Conservation (phyloP, 163 green algal species). For the Scenedesmus sp. region DNA sequence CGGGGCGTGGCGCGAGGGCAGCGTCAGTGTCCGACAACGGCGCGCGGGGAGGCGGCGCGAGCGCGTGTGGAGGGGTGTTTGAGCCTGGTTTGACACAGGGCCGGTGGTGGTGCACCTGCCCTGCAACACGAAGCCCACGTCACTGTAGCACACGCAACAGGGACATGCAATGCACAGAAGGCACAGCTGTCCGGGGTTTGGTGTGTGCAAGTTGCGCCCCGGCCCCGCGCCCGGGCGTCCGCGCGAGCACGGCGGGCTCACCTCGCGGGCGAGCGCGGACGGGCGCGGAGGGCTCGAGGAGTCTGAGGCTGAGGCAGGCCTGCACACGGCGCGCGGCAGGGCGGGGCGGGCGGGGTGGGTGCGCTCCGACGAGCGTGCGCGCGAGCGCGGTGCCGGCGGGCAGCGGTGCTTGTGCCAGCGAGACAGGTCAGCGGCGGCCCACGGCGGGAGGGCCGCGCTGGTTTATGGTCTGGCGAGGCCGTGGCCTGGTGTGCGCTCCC, state of each 20-base stretch:
- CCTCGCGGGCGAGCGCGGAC: too few species aligned
- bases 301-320: too few species aligned
- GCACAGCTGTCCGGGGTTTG: conserved; percentile 68
- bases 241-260: too few species aligned
- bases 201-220: too few species aligned
- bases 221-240: too few species aligned
- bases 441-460: conserved; percentile 48
- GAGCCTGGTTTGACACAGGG: conserved; percentile 51
- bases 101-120: conserved; percentile 34
- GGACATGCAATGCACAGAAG: conserved; percentile 65
- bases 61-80: conserved; percentile 6
- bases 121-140: conserved; percentile 57
- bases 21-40: too few species aligned
- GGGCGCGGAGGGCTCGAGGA: too few species aligned
- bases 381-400: background rate
- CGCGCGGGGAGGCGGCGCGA: too few species aligned
- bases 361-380: too few species aligned
- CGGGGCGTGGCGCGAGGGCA: too few species aligned
- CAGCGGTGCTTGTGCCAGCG: conserved; percentile 57
- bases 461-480: conserved; percentile 66
- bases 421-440: conserved; percentile 71
- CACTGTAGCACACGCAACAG: conserved; percentile 64
- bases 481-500: conserved; percentile 39
- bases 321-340: too few species aligned
- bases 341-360: too few species aligned